phyloP scores from a whole-genome alignment of 2,329 filamentous ascomycete species.

The Hypomyces perniciosus region DNA sequence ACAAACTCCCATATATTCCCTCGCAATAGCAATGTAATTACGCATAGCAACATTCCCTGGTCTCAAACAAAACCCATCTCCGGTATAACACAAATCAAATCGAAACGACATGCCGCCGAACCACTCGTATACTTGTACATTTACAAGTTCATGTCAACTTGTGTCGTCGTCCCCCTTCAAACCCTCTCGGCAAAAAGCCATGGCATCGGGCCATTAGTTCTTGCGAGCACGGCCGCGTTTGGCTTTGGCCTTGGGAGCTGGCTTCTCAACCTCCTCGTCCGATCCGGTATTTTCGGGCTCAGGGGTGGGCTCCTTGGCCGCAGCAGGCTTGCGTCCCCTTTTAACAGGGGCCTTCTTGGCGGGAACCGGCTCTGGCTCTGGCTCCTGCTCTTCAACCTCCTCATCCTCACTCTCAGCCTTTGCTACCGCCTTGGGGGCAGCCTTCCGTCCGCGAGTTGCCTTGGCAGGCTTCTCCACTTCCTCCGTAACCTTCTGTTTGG shows the following conservation, averaged over 20 bases:
- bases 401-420: conserved; percentile 13
- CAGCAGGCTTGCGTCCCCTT: conserved; percentile 19
- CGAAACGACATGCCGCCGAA: too few species aligned
- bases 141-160: too few species aligned
- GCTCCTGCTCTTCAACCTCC: conserved; percentile 12
- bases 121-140: too few species aligned
- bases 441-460: conserved; percentile 4
- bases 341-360: conserved; percentile 20
- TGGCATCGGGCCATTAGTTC: background rate
- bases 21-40: too few species aligned
- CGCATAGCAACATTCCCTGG: too few species aligned
- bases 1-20: too few species aligned
- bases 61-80: too few species aligned
- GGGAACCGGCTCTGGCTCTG: conserved; percentile 5
- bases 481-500: conserved; percentile 17
- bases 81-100: too few species aligned
- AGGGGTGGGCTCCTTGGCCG: conserved; percentile 3
- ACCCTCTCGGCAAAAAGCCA: too few species aligned
- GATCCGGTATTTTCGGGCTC: background rate
- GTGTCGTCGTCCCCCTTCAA: too few species aligned
- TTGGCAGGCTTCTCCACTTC: conserved; percentile 14
- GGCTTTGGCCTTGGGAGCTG: conserved; percentile 2
- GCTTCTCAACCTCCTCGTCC: conserved; percentile 4
- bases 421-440: conserved; percentile 12
- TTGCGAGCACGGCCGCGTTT: conserved; percentile 23